Evolutionary conservation across 140 eudicot species (phyloP), one percentile per base, ranked within the genome.

Genomic region (Anethum foeniculum): DNA sequence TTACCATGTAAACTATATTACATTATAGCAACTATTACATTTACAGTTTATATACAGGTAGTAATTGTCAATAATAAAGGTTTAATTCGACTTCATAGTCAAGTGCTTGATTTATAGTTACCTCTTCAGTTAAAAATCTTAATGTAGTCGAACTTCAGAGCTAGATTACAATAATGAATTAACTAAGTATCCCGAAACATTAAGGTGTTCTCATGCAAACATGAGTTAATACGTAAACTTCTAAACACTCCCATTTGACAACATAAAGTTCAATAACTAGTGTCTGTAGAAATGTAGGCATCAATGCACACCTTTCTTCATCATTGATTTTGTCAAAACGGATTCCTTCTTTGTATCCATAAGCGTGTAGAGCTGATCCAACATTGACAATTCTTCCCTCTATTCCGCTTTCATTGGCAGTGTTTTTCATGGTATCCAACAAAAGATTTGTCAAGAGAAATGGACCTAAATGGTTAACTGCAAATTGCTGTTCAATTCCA

Each of bases 351-450:
- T 84, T 54, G 65, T 87, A 84, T 34, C 88, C 78, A 75, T 75
- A 75, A 46, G 78, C 58, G 21, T 75, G 78, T 7, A 75, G 56
- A 82, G 85, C 93, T 4, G 99, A 95, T 36, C 98, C 89, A 75
- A 96, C 89, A 80, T 71, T 84, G 72, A 93, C 90, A 71, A 96
- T 91, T 83, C 99, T 91, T 86, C 98, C 99, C 82, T 96, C 97
- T 77, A 71, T 83, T 10, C 87, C 81, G 78, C 90, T 86, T 75
- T 86, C 84, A 10, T 54, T 32, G 16, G 91, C 90, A 28, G 97
- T 91, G 23, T 78, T 84, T 85, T 94, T 94, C 97, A 94, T 88
- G 47, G 90, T 92, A 51, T 94, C 90, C 80, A 91, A 58, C 69
- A 93, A 56, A 78, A 93, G 91, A 80, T 90, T 90, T n/a, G 93